phyloP scores from a whole-genome alignment of 164 flowering plant genomes.

The Magnolia kwangsiensis region DNA sequence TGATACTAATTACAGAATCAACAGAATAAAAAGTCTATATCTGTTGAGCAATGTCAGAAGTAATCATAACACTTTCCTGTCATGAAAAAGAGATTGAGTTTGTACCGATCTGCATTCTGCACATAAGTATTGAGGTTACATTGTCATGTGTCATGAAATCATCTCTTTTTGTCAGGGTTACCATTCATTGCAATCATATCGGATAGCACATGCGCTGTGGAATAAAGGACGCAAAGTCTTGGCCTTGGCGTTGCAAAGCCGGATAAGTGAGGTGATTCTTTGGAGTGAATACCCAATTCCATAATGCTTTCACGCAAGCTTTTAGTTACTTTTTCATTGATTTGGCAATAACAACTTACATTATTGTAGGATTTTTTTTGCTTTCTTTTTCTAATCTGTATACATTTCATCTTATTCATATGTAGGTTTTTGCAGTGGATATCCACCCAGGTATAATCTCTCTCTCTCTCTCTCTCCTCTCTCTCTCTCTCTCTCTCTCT shows the following conservation, averaged over 20 bases:
- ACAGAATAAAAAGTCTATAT: not conserved
- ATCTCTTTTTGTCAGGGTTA: slow-evolving; percentile 45
- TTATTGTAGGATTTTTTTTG: too few relatives aligned
- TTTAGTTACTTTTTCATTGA: not conserved
- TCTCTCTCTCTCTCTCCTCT: not conserved
- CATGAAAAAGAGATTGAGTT: too few relatives aligned
- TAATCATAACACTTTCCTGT: not conserved
- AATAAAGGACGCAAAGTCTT: slow-evolving; percentile 65
- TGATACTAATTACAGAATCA: not conserved
- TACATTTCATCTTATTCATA: not conserved
- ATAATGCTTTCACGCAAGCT: not conserved
- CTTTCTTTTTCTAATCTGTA: not conserved
- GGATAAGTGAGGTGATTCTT: slow-evolving; percentile 71
- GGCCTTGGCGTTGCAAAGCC: slow-evolving; percentile 82
- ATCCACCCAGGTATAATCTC: slow-evolving; percentile 74
- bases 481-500: not conserved
- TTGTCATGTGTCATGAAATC: too few relatives aligned
- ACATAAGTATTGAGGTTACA: too few relatives aligned
- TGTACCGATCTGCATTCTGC: too few relatives aligned
- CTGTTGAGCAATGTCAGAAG: not conserved
- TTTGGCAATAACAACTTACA: too few relatives aligned
- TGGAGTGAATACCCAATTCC: not conserved
- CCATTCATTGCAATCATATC: slow-evolving; percentile 73
- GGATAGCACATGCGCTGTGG: slow-evolving; percentile 84
- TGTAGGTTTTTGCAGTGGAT: slow-evolving; percentile 82